A percentile compares a stretch with the other conserved stretches of the same genome.
phyloP scores from a whole-genome alignment of 2,329 filamentous ascomycete species.

The Pseudopyricularia cyperi region DNA sequence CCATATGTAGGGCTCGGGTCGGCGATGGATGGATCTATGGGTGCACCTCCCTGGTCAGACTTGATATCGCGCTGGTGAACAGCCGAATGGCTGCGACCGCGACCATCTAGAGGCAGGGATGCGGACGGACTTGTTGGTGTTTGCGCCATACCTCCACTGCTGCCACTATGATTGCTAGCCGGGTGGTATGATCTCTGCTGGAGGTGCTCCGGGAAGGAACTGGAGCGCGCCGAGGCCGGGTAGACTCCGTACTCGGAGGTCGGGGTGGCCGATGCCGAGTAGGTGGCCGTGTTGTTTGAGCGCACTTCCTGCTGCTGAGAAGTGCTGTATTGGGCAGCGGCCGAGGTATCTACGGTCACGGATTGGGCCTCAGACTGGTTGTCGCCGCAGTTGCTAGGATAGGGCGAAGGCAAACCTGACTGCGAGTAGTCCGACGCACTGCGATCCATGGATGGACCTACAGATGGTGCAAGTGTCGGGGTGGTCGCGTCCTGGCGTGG shows the following conservation, averaged over 20 bases:
- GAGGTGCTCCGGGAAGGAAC: conserved; percentile 78
- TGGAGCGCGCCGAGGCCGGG: conserved; percentile 62
- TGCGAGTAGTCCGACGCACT: conserved; percentile 66
- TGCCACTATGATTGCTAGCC: conserved; percentile 59
- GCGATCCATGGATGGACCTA: conserved; percentile 38
- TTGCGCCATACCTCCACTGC: conserved; percentile 89
- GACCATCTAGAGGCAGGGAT: conserved; percentile 57
- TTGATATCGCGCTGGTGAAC: conserved; percentile 31
- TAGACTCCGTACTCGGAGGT: conserved; percentile 81
- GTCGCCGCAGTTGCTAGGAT: conserved; percentile 51
- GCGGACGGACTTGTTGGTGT: conserved; percentile 92
- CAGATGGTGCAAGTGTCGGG: conserved; percentile 6
- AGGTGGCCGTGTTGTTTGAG: conserved; percentile 35
- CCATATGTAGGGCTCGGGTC: conserved; percentile 78
- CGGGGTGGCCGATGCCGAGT: conserved; percentile 68
- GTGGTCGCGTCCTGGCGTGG: conserved; percentile 7
- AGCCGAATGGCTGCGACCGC: conserved; percentile 29
- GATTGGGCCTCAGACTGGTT: conserved; percentile 71
- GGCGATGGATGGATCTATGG: conserved; percentile 98
- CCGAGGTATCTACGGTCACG: conserved; percentile 68
- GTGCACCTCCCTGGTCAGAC: conserved; percentile 93
- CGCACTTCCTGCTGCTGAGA: conserved; percentile 59
- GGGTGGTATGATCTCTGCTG: conserved; percentile 66
- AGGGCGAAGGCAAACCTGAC: conserved; percentile 74
- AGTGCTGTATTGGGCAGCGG: conserved; percentile 80